Percentiles rank a stretch among this genome's conserved stretches.
Evolutionary conservation across 2,329 filamentous ascomycete genomes (phyloP).

Genomic region (Diaporthe sp.): DNA sequence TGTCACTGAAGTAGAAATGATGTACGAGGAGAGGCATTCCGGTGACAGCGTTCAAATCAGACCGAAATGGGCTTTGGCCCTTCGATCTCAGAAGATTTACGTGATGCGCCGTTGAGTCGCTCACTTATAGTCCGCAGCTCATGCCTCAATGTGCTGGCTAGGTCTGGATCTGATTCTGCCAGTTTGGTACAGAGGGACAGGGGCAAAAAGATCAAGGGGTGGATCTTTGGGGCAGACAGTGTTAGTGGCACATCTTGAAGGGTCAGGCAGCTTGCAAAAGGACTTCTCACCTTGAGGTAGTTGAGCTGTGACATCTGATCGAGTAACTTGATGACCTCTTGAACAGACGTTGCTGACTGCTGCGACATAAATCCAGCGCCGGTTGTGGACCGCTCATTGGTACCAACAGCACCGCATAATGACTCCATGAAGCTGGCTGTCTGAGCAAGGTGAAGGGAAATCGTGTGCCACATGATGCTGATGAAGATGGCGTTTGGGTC

Average conservation of each 20-base stretch:
- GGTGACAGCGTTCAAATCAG: neutral
- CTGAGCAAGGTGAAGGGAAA: neutral
- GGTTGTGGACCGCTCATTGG: neutral
- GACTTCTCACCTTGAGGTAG: neutral
- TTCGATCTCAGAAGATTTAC: neutral
- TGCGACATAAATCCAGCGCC: neutral
- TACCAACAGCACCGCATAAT: neutral
- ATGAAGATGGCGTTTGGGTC: neutral
- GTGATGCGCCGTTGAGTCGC: neutral
- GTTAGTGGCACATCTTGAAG: neutral
- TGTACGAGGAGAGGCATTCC: neutral
- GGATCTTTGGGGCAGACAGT: neutral
- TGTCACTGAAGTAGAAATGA: neutral
- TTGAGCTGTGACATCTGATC: slow-evolving; percentile 7
- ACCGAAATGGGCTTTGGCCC: neutral
- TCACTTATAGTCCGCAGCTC: slow-evolving; percentile 11
- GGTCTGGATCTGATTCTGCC: neutral
- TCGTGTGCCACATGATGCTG: neutral
- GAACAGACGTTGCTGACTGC: neutral
- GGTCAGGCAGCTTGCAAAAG: neutral
- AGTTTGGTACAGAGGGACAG: neutral
- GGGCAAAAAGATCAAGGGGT: slow-evolving; percentile 13
- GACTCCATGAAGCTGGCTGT: neutral
- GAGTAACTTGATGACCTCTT: slow-evolving; percentile 1
- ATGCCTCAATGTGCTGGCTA: neutral